These are phyloP conservation scores for Candida namnaoensis DNA, from an alignment of 805 yeast species.

Conservation along the genomic window DNA sequence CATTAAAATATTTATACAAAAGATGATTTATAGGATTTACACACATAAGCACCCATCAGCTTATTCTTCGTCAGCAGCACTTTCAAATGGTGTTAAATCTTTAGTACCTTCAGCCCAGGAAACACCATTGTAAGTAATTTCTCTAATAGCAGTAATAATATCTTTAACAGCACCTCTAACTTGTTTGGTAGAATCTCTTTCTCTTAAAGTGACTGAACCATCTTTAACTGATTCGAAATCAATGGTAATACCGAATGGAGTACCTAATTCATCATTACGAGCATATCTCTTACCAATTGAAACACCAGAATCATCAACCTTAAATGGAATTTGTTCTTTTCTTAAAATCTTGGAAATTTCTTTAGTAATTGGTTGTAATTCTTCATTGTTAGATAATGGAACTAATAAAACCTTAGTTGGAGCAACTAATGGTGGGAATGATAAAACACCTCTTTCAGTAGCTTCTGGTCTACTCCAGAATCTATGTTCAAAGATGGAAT, in stretches of 20 bases:
- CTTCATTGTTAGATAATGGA: conserved; percentile 82
- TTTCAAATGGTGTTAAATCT: conserved; percentile 61
- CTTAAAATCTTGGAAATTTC: conserved; percentile 66
- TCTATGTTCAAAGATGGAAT: conserved; percentile 86
- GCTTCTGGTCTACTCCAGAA: conserved; percentile 95
- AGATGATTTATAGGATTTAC: too few species aligned
- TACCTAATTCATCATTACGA: conserved; percentile 97
- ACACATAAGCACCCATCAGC: too few species aligned
- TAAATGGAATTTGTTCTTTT: conserved; percentile 80
- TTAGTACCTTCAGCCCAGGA: conserved; percentile 86
- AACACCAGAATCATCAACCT: conserved; percentile 94
- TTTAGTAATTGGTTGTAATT: conserved; percentile 66
- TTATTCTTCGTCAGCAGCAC: conserved; percentile 31
- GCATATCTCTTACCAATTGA: conserved; percentile 98
- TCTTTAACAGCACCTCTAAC: conserved; percentile 85
- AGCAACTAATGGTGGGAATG: conserved; percentile 92
- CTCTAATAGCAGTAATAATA: conserved; percentile 64
- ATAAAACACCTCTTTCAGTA: conserved; percentile 78
- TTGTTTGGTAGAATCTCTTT: conserved; percentile 94
- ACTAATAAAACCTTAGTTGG: conserved; percentile 96
- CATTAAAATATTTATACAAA: too few species aligned
- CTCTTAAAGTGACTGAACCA: conserved; percentile 87
- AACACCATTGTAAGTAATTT: conserved; percentile 63
- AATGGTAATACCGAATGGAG: conserved; percentile 96
- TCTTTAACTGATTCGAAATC: conserved; percentile 91